A percentile compares a stretch with the other conserved stretches of the same genome.
These are phyloP conservation scores for Musa balbisiana DNA, from an alignment of 202 grass and related monocot species.

Conservation along the genomic window DNA sequence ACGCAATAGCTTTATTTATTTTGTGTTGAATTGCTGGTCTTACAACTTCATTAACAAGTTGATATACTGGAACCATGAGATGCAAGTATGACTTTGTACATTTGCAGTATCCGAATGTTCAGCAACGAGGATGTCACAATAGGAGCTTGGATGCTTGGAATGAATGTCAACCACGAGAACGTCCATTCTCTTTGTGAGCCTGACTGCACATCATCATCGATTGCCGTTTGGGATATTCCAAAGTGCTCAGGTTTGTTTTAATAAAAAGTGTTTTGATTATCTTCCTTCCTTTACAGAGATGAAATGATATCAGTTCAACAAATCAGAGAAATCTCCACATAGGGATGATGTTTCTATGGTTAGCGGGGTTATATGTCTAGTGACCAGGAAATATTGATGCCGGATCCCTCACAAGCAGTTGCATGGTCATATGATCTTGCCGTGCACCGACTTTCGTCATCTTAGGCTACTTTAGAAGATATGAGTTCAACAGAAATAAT, in stretches of 20 bases:
- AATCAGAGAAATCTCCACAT: background rate
- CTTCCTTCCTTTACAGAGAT: background rate
- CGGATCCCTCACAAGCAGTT: background rate
- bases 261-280: background rate
- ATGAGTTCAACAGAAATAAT: background rate
- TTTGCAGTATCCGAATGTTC: slow-evolving; percentile 95
- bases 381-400: background rate
- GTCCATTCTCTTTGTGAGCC: slow-evolving; percentile 60
- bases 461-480: background rate
- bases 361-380: background rate
- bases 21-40: background rate
- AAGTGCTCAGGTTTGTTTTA: slow-evolving; percentile 80
- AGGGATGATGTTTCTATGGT: background rate
- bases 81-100: slow-evolving; percentile 23
- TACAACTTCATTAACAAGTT: background rate
- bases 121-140: slow-evolving; percentile 99
- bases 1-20: background rate
- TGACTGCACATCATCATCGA: slow-evolving; percentile 68
- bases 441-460: background rate
- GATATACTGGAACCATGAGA: background rate
- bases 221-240: slow-evolving; percentile 99
- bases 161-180: slow-evolving; percentile 99
- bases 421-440: background rate
- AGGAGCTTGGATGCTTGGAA: slow-evolving; percentile 98
- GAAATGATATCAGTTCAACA: background rate